Evolutionary conservation across 1,284 basidiomycete species (phyloP).

Genomic region (Boletus calvinii): DNA sequence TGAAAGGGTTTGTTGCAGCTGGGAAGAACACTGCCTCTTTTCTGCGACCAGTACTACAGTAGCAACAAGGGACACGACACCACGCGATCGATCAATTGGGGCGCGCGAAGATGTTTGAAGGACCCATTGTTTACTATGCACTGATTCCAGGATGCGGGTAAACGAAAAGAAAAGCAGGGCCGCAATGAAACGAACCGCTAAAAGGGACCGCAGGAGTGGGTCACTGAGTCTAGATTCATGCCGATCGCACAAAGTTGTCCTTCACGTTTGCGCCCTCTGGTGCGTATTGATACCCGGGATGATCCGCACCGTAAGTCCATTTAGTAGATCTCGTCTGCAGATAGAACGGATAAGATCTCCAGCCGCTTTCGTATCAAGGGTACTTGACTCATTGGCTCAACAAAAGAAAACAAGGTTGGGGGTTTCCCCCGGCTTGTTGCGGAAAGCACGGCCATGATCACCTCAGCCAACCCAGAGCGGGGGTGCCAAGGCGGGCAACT

Average conservation of each 20-base stretch:
- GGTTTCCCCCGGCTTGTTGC: conserved; percentile 15
- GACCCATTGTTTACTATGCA: neutral
- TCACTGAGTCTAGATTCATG: conserved; percentile 10
- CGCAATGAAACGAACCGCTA: conserved; percentile 1
- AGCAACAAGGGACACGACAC: neutral
- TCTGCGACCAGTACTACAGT: neutral
- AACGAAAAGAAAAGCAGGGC: neutral
- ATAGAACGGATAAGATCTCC: conserved; percentile 28
- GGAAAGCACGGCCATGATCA: conserved; percentile 14
- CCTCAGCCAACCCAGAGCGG: conserved; percentile 10
- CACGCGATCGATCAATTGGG: conserved; percentile 5
- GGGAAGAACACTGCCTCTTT: conserved; percentile 7
- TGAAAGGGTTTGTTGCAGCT: conserved; percentile 1
- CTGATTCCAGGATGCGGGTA: neutral
- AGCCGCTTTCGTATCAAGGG: conserved; percentile 20
- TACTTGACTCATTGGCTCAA: conserved; percentile 20
- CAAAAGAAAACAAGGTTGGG: conserved; percentile 23
- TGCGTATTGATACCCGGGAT: conserved; percentile 25
- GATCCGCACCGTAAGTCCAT: conserved; percentile 26
- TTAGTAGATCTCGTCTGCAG: conserved; percentile 22
- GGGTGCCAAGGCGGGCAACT: conserved; percentile 8
- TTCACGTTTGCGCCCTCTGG: conserved; percentile 18
- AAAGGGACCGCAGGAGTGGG: conserved; percentile 9
- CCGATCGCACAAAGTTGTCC: conserved; percentile 17
- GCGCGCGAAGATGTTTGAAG: conserved; percentile 4